Percentiles rank a stretch among this genome's conserved stretches.
Conservation (phyloP, 768 basidiomycete species). For the Lactarius psammicola region DNA sequence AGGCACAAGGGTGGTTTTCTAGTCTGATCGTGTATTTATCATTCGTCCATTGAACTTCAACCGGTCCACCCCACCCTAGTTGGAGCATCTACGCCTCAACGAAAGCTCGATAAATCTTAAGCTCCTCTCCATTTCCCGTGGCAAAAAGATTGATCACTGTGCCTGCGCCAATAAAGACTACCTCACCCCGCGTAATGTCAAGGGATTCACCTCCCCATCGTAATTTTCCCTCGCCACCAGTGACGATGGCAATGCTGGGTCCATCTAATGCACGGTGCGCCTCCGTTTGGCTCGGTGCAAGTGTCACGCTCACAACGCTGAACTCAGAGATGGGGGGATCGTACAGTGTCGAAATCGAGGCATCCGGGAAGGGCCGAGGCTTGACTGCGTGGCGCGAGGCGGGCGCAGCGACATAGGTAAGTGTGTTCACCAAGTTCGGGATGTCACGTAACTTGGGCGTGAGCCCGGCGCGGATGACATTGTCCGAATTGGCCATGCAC, state of each 20-base stretch:
- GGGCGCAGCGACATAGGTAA: slow-evolving; percentile 79
- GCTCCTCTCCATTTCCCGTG: slow-evolving; percentile 35
- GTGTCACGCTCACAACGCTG: slow-evolving; percentile 66
- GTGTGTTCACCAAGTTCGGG: slow-evolving; percentile 78
- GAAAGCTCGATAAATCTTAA: slow-evolving; percentile 70
- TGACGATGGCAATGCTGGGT: slow-evolving; percentile 82
- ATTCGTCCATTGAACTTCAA: background rate
- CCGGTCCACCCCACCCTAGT: background rate
- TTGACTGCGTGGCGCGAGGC: slow-evolving; percentile 67
- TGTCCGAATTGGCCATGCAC: slow-evolving; percentile 99
- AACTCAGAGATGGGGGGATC: slow-evolving; percentile 95
- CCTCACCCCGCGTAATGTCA: slow-evolving; percentile 60
- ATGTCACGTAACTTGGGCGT: slow-evolving; percentile 97
- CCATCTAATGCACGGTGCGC: slow-evolving; percentile 66
- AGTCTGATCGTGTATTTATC: background rate
- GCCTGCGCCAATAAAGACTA: slow-evolving; percentile 79
- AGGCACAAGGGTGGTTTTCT: background rate
- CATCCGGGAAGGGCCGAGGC: slow-evolving; percentile 48
- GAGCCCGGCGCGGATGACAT: slow-evolving; percentile 96
- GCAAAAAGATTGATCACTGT: slow-evolving; percentile 49
- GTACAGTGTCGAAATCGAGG: slow-evolving; percentile 55
- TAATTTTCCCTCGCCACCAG: slow-evolving; percentile 60
- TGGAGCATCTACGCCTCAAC: slow-evolving; percentile 42
- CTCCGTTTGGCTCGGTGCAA: slow-evolving; percentile 48
- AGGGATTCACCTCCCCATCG: slow-evolving; percentile 46